A percentile compares a stretch with the other conserved stretches of the same genome.
phyloP scores from a whole-genome alignment of 768 basidiomycete genomes.

The Tephrocybe sp. region DNA sequence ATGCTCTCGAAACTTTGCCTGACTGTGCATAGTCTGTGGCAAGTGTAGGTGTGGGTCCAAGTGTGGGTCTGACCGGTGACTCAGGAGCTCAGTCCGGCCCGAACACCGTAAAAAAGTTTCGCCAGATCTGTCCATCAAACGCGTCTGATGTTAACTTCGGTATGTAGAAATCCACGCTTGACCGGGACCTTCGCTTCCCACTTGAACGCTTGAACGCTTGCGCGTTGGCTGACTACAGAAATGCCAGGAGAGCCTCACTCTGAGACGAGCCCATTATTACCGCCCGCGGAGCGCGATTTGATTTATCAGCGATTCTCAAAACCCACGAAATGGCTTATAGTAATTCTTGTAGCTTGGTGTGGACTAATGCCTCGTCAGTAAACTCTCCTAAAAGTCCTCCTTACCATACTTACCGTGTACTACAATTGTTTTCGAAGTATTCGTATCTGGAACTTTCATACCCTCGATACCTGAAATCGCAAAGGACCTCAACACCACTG shows the following conservation, averaged over 20 bases:
- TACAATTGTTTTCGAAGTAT: slow-evolving; percentile 40
- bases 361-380: slow-evolving; percentile 60
- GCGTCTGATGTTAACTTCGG: too few relatives aligned
- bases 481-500: slow-evolving; percentile 56
- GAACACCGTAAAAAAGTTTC: too few relatives aligned
- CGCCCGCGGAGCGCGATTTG: slow-evolving; percentile 22
- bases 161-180: too few relatives aligned
- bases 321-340: slow-evolving; percentile 49
- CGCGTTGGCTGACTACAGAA: not conserved
- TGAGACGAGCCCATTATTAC: slow-evolving; percentile 35
- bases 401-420: not conserved
- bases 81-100: too few relatives aligned
- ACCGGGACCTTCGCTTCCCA: not conserved
- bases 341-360: slow-evolving; percentile 55
- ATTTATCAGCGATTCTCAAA: slow-evolving; percentile 61
- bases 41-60: too few relatives aligned
- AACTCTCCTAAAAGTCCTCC: not conserved
- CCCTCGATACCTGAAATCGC: slow-evolving; percentile 77
- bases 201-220: slow-evolving; percentile 1
- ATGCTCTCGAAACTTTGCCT: too few relatives aligned
- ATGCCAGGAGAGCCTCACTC: slow-evolving; percentile 5
- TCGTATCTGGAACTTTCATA: slow-evolving; percentile 67
- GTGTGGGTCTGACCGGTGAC: too few relatives aligned
- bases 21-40: too few relatives aligned
- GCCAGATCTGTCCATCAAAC: too few relatives aligned